Base-by-base conservation (phyloP, 1,284 basidiomycete genomes). In the Trametes pubescens region DNA sequence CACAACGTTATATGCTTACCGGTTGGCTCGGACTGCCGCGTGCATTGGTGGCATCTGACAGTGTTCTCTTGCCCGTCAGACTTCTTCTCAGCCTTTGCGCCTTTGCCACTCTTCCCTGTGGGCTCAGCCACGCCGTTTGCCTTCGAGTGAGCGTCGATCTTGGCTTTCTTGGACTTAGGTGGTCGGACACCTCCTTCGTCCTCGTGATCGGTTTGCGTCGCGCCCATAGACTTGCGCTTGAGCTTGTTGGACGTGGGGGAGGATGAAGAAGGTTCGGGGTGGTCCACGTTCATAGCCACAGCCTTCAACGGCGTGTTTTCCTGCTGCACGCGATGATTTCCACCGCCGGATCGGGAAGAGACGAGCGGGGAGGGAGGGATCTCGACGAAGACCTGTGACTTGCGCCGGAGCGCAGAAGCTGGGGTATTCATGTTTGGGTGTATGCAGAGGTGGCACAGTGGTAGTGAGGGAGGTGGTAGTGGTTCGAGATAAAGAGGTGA, bases 41-140 rank as follows among this genome's bases (percentile, higher is more conserved):
- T 81, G 73, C 90, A 92, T 70, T 92, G 90, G 74, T 92, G 90
- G 68, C 90, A 92, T 67, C 86, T 84, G 56, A 84, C 21, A 75
- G 47, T 72, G 75, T 22, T 77, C 77, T 63, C 78, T 73, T 24
- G 79, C 75, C 67, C 75, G 43, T 76, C 70, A 4, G 67, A 51
- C 11, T 62, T 54, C 52, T 71, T 69, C 14, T 61, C 65, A 8
- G 60, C 55, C 37, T 69, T 61, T 4, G 34, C 51, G 51, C 22
- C 54, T 54, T 57, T 67, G 0, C 49, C 10, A 49, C 21, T 37
- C 44, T 65, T 63, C 35, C 47, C 58, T 21, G 13, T 49, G 26
- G 51, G 14, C 21, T 37, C 24, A 14, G 34, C 24, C 2, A 1
- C 7, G 11, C 5, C 37, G 22, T 57, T 53, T 48, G 66, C 38